Evolutionary conservation across 75 land plant genomes (phyloP).

Genomic region (Cunninghamia lanceolata): DNA sequence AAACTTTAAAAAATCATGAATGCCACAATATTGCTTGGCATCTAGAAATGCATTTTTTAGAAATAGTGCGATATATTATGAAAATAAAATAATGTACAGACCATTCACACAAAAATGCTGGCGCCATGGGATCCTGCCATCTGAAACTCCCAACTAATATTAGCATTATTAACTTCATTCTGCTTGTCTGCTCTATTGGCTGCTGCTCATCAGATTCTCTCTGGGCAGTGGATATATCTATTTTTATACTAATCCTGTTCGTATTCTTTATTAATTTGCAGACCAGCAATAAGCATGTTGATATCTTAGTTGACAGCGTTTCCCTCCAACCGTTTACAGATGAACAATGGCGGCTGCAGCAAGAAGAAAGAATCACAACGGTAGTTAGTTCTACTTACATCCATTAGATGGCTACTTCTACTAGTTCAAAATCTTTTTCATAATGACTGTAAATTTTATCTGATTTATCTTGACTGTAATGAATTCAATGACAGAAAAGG

Average conservation of each 20-base stretch:
- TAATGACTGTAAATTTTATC: background rate
- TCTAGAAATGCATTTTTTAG: background rate
- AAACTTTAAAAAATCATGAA: too few relatives aligned
- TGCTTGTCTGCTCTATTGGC: too few relatives aligned
- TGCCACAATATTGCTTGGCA: too few relatives aligned
- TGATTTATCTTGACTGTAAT: background rate
- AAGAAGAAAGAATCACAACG: constrained; percentile 18
- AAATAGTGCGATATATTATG: background rate
- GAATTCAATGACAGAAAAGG: constrained; percentile 34
- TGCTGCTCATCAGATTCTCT: too few relatives aligned
- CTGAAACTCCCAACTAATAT: too few relatives aligned
- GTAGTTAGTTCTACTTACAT: constrained; percentile 13
- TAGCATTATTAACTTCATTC: too few relatives aligned
- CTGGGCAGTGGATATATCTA: background rate
- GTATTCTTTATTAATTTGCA: constrained; percentile 10
- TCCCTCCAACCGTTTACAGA: constrained; percentile 74
- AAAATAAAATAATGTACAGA: too few relatives aligned
- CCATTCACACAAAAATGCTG: too few relatives aligned
- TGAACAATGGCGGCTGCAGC: constrained; percentile 64
- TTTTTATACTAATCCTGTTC: background rate
- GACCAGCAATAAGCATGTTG: constrained; percentile 19
- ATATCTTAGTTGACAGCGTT: constrained; percentile 41
- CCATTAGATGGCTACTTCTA: background rate
- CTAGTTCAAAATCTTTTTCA: background rate
- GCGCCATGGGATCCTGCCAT: too few relatives aligned